phyloP scores from a whole-genome alignment of 2,329 filamentous ascomycete species.

The Paracoccidioides brasiliensis region DNA sequence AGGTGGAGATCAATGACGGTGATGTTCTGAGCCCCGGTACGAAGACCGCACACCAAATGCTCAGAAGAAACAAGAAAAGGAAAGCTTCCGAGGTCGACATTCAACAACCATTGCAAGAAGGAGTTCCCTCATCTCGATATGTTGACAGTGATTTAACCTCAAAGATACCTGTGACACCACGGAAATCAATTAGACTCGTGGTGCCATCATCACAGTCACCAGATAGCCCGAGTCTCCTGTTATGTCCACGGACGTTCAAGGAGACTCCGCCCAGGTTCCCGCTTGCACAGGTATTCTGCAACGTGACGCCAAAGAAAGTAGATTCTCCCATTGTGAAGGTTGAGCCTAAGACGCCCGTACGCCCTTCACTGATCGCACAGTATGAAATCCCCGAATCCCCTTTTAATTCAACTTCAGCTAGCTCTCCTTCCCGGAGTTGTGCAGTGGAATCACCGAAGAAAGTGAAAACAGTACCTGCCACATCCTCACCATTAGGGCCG shows the following conservation, averaged over 20 bases:
- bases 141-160: not conserved
- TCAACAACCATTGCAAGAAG: not conserved
- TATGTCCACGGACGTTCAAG: conserved; percentile 15
- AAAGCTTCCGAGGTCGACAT: not conserved
- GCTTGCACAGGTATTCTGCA: conserved; percentile 1
- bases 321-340: not conserved
- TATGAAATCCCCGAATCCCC: not conserved
- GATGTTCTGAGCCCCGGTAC: not conserved
- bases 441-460: not conserved
- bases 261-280: conserved; percentile 17
- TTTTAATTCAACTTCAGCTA: not conserved
- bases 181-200: conserved; percentile 20
- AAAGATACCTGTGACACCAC: conserved; percentile 20
- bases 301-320: not conserved
- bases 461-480: conserved; percentile 5
- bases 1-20: not conserved
- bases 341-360: not conserved
- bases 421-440: not conserved
- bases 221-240: conserved; percentile 27
- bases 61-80: not conserved
- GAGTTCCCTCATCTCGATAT: not conserved
- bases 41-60: not conserved
- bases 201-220: conserved; percentile 33
- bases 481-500: not conserved
- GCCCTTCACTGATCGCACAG: not conserved